Conservation (phyloP, 2,329 filamentous ascomycete genomes). For the Aspergillus spinulosporus region DNA sequence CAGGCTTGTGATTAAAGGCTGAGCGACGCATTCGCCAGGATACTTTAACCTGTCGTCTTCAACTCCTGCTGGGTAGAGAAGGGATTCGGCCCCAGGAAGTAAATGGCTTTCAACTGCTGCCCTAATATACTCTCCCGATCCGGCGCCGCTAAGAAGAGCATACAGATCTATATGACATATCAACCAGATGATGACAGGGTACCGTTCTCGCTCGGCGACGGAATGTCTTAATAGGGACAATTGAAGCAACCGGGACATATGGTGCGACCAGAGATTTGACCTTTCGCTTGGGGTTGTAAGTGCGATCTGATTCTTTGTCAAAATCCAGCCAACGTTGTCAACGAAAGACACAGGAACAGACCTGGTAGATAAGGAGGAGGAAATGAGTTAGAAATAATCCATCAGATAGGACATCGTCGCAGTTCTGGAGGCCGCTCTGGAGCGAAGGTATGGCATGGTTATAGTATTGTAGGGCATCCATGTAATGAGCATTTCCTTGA, state of each 20-base stretch:
- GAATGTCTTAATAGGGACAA: slow-evolving; percentile 52
- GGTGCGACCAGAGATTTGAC: slow-evolving; percentile 56
- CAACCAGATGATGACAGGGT: slow-evolving; percentile 56
- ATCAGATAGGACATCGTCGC: slow-evolving; percentile 55
- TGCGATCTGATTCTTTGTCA: slow-evolving; percentile 39
- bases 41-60: slow-evolving; percentile 40
- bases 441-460: slow-evolving; percentile 54
- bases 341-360: slow-evolving; percentile 28
- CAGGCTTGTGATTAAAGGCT: slow-evolving; percentile 46
- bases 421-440: slow-evolving; percentile 45
- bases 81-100: slow-evolving; percentile 44
- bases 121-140: slow-evolving; percentile 53
- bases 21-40: slow-evolving; percentile 38
- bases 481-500: slow-evolving; percentile 46
- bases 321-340: not conserved
- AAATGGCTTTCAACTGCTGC: slow-evolving; percentile 50
- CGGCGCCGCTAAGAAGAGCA: slow-evolving; percentile 54
- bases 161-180: slow-evolving; percentile 58
- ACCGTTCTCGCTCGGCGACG: slow-evolving; percentile 47
- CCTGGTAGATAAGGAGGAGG: slow-evolving; percentile 58
- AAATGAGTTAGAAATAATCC: slow-evolving; percentile 60
- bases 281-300: slow-evolving; percentile 48
- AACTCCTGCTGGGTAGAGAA: slow-evolving; percentile 39
- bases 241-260: slow-evolving; percentile 53
- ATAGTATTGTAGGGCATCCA: slow-evolving; percentile 57